A percentile compares a stretch with the other conserved stretches of the same genome.
Evolutionary conservation across 495 filamentous ascomycete genomes (phyloP).

Genomic region (Penicillium turbatum): DNA sequence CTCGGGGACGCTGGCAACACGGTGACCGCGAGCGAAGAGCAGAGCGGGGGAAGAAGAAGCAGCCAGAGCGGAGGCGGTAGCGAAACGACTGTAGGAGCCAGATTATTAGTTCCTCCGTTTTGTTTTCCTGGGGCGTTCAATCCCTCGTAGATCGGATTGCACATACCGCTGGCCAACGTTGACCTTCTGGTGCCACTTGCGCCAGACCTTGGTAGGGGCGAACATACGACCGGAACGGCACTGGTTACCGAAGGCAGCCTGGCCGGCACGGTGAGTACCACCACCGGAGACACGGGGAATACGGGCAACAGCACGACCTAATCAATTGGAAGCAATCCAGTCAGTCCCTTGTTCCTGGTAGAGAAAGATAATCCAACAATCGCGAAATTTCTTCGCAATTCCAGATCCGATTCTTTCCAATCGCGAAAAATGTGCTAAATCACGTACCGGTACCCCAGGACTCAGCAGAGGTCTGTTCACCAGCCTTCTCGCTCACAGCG

Average conservation of each 20-base stretch:
- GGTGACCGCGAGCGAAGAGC: conserved; percentile 94
- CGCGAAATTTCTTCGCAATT: conserved; percentile 10
- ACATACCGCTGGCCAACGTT: conserved; percentile 90
- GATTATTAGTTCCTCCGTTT: conserved; percentile 17
- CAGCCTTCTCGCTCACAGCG: conserved; percentile 99
- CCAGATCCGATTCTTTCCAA: conserved; percentile 7
- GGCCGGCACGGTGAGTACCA: conserved; percentile 99
- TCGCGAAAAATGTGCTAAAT: conserved; percentile 16
- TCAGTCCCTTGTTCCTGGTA: conserved; percentile 20
- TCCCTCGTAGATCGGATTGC: neutral
- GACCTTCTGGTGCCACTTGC: conserved; percentile 99
- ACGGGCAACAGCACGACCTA: conserved; percentile 99
- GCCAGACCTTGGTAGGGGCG: conserved; percentile 99
- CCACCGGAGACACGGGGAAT: conserved; percentile 99
- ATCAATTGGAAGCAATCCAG: conserved; percentile 12
- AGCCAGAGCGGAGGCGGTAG: conserved; percentile 93
- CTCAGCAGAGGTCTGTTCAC: conserved; percentile 99
- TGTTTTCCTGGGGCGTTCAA: conserved; percentile 2
- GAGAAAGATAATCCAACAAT: conserved; percentile 3
- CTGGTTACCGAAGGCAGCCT: conserved; percentile 99
- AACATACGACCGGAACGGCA: conserved; percentile 99
- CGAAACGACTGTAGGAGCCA: conserved; percentile 67
- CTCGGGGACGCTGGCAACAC: conserved; percentile 85
- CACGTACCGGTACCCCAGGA: conserved; percentile 99
- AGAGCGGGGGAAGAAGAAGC: conserved; percentile 92